Evolutionary conservation across 176 grass and related monocot species (phyloP).

Genomic region (Pontederia paniculata): DNA sequence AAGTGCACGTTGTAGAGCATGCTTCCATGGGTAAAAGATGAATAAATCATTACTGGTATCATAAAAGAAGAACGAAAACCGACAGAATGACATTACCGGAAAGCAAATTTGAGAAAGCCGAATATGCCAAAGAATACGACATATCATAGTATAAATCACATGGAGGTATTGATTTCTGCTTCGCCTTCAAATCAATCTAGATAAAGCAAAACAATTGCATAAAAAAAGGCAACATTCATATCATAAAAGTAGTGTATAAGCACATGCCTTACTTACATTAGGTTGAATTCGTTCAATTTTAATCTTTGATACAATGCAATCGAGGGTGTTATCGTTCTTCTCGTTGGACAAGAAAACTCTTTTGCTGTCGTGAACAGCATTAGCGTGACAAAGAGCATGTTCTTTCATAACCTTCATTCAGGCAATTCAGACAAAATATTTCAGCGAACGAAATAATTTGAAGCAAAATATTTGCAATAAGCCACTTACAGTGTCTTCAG

Average conservation of each 20-base stretch:
- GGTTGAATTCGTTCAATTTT: constrained; percentile 48
- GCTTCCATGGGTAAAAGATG: no score
- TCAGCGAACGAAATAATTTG: background rate
- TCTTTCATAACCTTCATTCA: constrained; percentile 19
- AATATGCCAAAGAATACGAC: constrained; percentile 63
- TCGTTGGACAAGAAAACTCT: constrained; percentile 82
- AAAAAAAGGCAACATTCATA: background rate
- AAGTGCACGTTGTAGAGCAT: background rate
- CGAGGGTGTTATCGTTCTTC: constrained; percentile 70
- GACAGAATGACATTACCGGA: constrained; percentile 25
- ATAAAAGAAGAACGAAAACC: background rate
- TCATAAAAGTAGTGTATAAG: background rate
- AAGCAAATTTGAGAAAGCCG: constrained; percentile 61
- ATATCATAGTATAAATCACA: constrained; percentile 76
- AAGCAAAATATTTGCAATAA: background rate
- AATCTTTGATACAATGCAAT: constrained; percentile 54
- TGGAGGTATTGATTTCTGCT: constrained; percentile 25
- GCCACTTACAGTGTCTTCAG: constrained; percentile 53
- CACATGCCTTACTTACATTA: constrained; percentile 38
- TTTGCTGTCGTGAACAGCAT: constrained; percentile 32
- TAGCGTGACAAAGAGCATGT: constrained; percentile 6
- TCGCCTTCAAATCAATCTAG: constrained; percentile 44
- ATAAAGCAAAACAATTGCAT: background rate
- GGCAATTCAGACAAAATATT: constrained; percentile 10
- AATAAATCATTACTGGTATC: no score